Evolutionary conservation across 1,284 basidiomycete species (phyloP).

Genomic region (Ganoderma sinense): DNA sequence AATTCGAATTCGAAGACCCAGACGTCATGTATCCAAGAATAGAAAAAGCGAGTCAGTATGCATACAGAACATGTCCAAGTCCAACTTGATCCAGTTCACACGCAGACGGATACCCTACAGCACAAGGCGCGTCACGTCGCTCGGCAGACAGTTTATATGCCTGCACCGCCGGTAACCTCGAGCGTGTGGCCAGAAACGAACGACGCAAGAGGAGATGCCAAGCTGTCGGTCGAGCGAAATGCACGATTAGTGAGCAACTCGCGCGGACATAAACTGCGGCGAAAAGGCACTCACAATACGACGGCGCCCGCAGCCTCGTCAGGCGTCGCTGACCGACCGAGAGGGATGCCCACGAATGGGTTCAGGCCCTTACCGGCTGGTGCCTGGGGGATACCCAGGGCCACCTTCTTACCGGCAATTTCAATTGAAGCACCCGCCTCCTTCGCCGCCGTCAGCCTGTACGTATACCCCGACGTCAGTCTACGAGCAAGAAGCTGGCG

Average conservation of each 20-base stretch:
- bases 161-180: conserved; percentile 80
- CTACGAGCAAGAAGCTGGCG: no score
- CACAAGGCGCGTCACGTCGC: background rate
- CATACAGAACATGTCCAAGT: background rate
- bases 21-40: conserved; percentile 1
- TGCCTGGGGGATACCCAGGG: conserved; percentile 75
- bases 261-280: background rate
- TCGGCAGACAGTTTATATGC: conserved; percentile 54
- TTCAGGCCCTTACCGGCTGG: conserved; percentile 38
- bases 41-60: background rate
- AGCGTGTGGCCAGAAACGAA: conserved; percentile 87
- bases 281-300: conserved; percentile 64
- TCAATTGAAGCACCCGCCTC: conserved; percentile 80
- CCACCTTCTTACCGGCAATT: conserved; percentile 85
- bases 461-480: background rate
- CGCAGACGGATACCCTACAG: background rate
- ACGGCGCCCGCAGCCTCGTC: conserved; percentile 82
- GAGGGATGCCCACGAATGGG: conserved; percentile 64
- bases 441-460: conserved; percentile 58
- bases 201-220: conserved; percentile 79
- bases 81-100: background rate
- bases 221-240: conserved; percentile 46
- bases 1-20: background rate
- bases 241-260: conserved; percentile 14
- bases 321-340: conserved; percentile 75